Evolutionary conservation across 441 rosid genomes (phyloP), one percentile per base, ranked within the genome.

Genomic region (Populus tomentosa): DNA sequence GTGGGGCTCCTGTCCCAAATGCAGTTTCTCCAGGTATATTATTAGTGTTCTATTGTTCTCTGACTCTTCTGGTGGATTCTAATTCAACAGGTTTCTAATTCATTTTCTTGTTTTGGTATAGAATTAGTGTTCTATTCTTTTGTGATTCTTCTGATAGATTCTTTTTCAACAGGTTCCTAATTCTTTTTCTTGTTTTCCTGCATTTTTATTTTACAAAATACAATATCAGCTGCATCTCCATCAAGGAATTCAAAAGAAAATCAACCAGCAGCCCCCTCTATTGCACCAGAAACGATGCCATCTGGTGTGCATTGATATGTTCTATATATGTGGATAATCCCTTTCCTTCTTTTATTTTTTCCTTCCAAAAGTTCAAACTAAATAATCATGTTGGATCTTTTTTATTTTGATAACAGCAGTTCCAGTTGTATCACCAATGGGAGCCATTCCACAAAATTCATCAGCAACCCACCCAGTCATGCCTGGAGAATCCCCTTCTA

Each of bases 401-500:
- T 74, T 62, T 53, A 35, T 72, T 78, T 69, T 61, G 63, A 30
- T 36, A 10, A 28, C 61, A 74, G 72, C 70, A 78, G 83, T 75
- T 65, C 80, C 90, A 75, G 83, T 71, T 73, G 56, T 79, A 56
- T 83, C 92, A 33, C 86, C 88, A 2, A 76, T 40, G 30, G 77
- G 67, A 69, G 67, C 42, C 42, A 38, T 79, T 75, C 88, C 86
- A 10, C 84, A 63, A 61, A 80, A 74, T 82, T 79, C 90, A 59
- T 84, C 89, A 38, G 42, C 13, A 38, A 14, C 56, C 20, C 56
- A 46, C 56, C 56, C 56, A 46, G 0, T 74, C 40, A 26, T 80
- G 74, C 91, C 89, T 13, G 84, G 56, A 72, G 77, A 80, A 72
- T 40, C 93, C 20, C 91, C 90, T 23, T 67, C 91, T 76, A 77